These are phyloP conservation scores for Mucuna pruriens DNA, from an alignment of 306 rosid species.

Conservation along the genomic window DNA sequence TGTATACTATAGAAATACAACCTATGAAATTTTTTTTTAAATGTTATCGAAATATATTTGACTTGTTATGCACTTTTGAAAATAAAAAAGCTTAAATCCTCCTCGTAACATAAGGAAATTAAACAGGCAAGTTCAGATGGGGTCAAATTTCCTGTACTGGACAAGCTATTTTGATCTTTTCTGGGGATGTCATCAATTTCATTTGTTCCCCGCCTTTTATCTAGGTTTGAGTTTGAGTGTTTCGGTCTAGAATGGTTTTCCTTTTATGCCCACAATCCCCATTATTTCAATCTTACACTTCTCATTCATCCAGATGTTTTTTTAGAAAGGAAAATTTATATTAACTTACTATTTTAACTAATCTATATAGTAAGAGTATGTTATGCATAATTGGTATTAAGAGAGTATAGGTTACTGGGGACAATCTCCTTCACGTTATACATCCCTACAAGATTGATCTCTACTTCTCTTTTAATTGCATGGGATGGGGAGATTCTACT, in stretches of 20 bases:
- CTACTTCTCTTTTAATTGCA: conserved; percentile 24
- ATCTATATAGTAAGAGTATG: not conserved
- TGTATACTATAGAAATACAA: not conserved
- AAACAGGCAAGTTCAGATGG: not conserved
- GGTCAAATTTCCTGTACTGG: conserved; percentile 13
- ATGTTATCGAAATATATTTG: not conserved
- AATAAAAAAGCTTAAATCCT: not conserved
- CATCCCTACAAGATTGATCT: not conserved
- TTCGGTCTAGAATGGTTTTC: not conserved
- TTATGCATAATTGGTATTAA: not conserved
- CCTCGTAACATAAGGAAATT: not conserved
- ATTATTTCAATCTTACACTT: not conserved
- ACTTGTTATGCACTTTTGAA: not conserved
- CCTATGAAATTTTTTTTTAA: not conserved
- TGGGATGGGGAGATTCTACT: not conserved
- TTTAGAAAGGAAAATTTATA: not conserved
- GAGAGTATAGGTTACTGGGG: not conserved
- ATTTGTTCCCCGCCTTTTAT: not conserved
- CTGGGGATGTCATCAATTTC: not conserved
- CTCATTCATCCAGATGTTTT: not conserved
- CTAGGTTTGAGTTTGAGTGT: not conserved
- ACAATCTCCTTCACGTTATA: conserved; percentile 6
- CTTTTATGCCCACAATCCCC: not conserved
- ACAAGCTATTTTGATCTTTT: conserved; percentile 7
- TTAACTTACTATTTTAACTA: not conserved